These are phyloP conservation scores for Colletotrichum kahawae DNA, from an alignment of 2,329 filamentous ascomycete genomes.

Conservation along the genomic window DNA sequence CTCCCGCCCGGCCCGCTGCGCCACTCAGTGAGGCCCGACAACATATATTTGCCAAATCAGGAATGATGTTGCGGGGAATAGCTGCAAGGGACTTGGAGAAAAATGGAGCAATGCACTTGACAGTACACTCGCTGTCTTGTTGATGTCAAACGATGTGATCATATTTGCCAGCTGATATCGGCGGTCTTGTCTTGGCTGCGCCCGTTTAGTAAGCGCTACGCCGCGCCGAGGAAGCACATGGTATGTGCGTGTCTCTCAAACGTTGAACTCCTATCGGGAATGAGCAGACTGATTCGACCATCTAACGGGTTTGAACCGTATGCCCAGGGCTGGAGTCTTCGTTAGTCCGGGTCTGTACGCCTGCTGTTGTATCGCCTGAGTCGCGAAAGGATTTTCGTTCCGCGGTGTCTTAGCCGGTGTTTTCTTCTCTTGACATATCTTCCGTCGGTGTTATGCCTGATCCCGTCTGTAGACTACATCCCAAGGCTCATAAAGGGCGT, in stretches of 20 bases:
- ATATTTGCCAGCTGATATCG: fast-evolving
- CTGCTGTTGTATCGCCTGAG: background rate
- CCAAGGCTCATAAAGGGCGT: background rate
- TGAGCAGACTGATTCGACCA: background rate
- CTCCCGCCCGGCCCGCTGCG: background rate
- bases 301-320: fast-evolving
- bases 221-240: background rate
- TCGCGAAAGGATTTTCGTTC: background rate
- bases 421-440: background rate
- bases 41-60: background rate
- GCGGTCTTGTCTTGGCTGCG: background rate
- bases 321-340: background rate
- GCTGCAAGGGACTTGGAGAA: background rate
- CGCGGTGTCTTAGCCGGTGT: background rate
- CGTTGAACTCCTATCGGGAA: background rate
- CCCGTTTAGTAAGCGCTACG: background rate
- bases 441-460: background rate
- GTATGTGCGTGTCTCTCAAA: background rate
- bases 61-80: background rate
- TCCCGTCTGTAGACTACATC: background rate
- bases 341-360: background rate
- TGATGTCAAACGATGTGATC: background rate
- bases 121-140: fast-evolving
- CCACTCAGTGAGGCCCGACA: background rate
- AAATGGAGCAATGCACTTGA: fast-evolving